phyloP scores from a whole-genome alignment of 495 filamentous ascomycete species.

The Hypoxylon subgilvum region DNA sequence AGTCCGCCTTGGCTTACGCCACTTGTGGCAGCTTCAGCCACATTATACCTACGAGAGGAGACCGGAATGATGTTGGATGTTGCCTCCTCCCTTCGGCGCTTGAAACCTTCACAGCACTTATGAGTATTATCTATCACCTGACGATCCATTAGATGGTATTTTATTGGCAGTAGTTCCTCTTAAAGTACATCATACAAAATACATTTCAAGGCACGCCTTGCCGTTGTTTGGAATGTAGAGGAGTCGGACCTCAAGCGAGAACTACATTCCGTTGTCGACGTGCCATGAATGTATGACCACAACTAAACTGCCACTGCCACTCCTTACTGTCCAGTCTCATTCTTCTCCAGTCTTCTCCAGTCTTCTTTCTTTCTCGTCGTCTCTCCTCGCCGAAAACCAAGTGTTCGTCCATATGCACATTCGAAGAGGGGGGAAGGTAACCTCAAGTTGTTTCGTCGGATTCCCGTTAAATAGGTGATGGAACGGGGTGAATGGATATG shows the following conservation, averaged over 20 bases:
- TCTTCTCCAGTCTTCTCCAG: neutral
- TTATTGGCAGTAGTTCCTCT: too few species aligned
- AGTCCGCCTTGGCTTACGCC: slow-evolving; percentile 14
- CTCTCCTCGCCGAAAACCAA: too few species aligned
- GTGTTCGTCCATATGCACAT: slow-evolving; percentile 28
- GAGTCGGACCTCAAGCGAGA: neutral
- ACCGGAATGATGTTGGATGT: too few species aligned
- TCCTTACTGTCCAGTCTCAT: neutral
- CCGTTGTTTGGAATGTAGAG: slow-evolving; percentile 15
- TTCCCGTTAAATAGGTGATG: slow-evolving; percentile 6
- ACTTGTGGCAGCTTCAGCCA: slow-evolving; percentile 37
- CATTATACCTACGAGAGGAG: neutral
- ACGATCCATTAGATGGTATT: too few species aligned
- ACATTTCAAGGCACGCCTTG: neutral
- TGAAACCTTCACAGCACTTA: too few species aligned
- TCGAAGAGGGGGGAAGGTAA: neutral
- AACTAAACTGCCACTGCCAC: slow-evolving; percentile 23
- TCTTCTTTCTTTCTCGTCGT: neutral
- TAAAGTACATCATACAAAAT: too few species aligned
- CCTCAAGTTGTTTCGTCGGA: slow-evolving; percentile 11
- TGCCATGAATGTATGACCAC: slow-evolving; percentile 21
- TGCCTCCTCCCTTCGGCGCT: too few species aligned
- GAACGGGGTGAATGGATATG: neutral
- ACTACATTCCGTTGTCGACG: slow-evolving; percentile 21
- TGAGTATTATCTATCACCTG: too few species aligned